phyloP scores from a whole-genome alignment of 345 rosid genomes.

The Geranium rotundifolium region DNA sequence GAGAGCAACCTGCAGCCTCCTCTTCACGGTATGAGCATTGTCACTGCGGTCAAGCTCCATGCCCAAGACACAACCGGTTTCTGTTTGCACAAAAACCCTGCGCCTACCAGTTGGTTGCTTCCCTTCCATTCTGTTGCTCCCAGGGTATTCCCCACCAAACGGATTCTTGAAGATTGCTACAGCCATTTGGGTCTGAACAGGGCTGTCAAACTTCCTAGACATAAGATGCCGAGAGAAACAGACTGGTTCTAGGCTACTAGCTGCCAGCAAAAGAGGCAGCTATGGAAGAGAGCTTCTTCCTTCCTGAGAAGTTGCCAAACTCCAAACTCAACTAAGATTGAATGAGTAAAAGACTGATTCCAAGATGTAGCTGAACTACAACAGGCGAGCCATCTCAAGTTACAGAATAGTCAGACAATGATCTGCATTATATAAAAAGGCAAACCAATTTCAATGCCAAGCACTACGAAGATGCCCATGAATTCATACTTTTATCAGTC shows the following conservation, averaged over 20 bases:
- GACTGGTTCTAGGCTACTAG: slow-evolving; percentile 12
- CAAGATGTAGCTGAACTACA: not conserved
- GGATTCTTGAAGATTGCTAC: slow-evolving; percentile 71
- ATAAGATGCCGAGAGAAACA: slow-evolving; percentile 41
- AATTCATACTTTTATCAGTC: not conserved
- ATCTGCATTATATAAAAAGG: not conserved
- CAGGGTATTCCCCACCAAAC: slow-evolving; percentile 48
- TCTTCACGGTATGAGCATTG: slow-evolving; percentile 84
- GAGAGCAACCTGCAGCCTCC: slow-evolving; percentile 88
- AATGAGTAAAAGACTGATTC: slow-evolving; percentile 9
- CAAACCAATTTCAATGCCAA: not conserved
- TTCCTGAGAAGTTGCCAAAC: slow-evolving; percentile 30
- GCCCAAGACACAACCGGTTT: slow-evolving; percentile 90
- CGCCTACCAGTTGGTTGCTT: slow-evolving; percentile 71
- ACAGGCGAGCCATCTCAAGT: not conserved
- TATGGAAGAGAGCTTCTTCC: slow-evolving; percentile 38
- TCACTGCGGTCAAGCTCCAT: slow-evolving; percentile 96
- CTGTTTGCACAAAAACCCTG: slow-evolving; percentile 88
- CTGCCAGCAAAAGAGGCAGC: slow-evolving; percentile 29
- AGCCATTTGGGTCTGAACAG: slow-evolving; percentile 97
- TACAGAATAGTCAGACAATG: not conserved
- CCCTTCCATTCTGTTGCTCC: slow-evolving; percentile 48
- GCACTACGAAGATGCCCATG: not conserved
- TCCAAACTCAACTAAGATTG: slow-evolving; percentile 23
- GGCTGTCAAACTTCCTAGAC: slow-evolving; percentile 85